Percentiles rank a stretch among this genome's conserved stretches.
Conservation (phyloP, 2,329 filamentous ascomycete species). For the Stachybotrys elegans region DNA sequence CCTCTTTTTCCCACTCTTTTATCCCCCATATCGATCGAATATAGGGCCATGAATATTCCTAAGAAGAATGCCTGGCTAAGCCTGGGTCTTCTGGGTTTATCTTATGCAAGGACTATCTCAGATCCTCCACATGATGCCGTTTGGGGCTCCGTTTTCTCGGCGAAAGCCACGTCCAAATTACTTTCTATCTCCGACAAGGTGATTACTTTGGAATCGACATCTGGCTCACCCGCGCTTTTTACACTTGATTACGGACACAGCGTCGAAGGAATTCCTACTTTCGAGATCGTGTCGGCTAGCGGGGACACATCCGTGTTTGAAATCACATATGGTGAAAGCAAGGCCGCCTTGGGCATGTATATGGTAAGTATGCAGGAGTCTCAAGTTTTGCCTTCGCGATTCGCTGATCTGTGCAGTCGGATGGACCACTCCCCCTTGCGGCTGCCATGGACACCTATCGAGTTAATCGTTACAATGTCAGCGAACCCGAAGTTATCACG, state of each 20-base stretch:
- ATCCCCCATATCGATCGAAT: too few species aligned
- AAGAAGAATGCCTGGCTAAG: too few species aligned
- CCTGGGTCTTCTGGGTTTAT: too few species aligned
- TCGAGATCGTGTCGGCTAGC: background rate
- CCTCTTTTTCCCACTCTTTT: too few species aligned
- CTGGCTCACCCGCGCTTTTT: background rate
- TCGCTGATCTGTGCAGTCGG: conserved; percentile 2
- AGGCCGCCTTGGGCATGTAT: background rate
- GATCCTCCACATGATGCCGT: too few species aligned
- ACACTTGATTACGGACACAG: conserved; percentile 2
- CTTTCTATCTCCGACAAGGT: background rate
- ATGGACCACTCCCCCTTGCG: conserved; percentile 26
- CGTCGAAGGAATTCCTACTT: conserved; percentile 5
- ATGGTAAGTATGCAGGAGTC: conserved; percentile 2
- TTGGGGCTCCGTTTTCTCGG: too few species aligned
- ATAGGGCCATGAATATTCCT: too few species aligned
- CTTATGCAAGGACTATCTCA: too few species aligned
- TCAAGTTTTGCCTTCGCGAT: background rate
- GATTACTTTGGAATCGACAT: background rate
- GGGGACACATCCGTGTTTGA: conserved; percentile 4
- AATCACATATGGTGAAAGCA: conserved; percentile 5
- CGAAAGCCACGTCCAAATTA: background rate
- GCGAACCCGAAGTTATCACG: conserved; percentile 11
- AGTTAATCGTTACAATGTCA: conserved; percentile 28
- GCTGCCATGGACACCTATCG: conserved; percentile 32